Evolutionary conservation across 306 rosid species (phyloP), one percentile per base, ranked within the genome.

Genomic region (Glycine soja): DNA sequence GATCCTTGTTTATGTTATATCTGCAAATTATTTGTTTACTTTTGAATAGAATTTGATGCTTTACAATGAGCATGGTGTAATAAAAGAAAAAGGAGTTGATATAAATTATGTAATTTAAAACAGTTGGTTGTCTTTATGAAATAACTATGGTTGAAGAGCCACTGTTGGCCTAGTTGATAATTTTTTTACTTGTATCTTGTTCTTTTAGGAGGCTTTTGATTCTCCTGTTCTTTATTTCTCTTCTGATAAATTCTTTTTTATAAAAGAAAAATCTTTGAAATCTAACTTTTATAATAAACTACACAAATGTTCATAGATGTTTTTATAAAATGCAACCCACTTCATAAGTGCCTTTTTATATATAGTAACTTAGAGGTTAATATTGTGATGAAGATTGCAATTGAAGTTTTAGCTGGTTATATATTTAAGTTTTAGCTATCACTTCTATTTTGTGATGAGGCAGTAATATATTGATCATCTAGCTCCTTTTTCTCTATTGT

Each of bases 391-490:
- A 38, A 52, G 65, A 59, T 61, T 62, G 50, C 50, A 12, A 18
- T 50, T 73, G 19, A 19, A 19, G 15, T 19, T 0, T 19, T 19
- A 19, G 24, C 24, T 19, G 52, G 70, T 67, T 73, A 15, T 8
- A 52, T 83, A 52, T 45, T 58, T 77, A 45, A 51, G 46, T 9
- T 57, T 46, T 78, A 45, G 53, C 51, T 10, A 16, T 46, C 5
- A 75, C 62, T 63, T 81, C 19, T 46, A 66, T 76, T 70, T 75
- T 70, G 47, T 53, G 13, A 66, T 13, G 57, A 67, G 79, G 19
- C 80, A 52, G 83, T 47, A 51, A 72, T 65, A 32, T 56, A 47
- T 78, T 82, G 75, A 65, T 87, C 72, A 84, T 50, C 18, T 47
- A 53, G 56, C 79, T 80, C 58, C 40, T 58, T 82, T 61, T 84